Conservation (phyloP, 805 yeast species). For the Candida krabiensis region DNA sequence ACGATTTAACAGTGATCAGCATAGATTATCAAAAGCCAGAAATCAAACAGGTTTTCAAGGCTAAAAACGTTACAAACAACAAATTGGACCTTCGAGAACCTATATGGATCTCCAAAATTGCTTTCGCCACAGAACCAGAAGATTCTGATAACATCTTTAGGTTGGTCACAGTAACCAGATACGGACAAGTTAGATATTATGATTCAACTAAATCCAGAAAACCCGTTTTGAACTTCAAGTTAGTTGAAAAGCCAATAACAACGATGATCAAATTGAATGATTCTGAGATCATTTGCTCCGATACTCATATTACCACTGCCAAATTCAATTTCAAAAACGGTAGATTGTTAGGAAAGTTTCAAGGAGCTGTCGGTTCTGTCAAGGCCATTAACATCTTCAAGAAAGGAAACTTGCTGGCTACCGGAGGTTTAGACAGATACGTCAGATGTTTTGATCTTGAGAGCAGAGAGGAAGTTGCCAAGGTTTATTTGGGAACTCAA, state of each 20-base stretch:
- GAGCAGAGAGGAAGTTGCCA: conserved; percentile 60
- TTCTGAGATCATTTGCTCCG: conserved; percentile 62
- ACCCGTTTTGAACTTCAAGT: conserved; percentile 60
- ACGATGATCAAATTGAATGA: conserved; percentile 39
- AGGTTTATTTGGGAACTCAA: conserved; percentile 76
- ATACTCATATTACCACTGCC: conserved; percentile 65
- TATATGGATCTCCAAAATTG: conserved; percentile 67
- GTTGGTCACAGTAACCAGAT: conserved; percentile 65
- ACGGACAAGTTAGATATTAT: conserved; percentile 76
- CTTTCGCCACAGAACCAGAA: conserved; percentile 36
- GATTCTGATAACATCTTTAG: conserved; percentile 42
- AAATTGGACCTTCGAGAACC: conserved; percentile 79
- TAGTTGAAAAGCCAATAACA: conserved; percentile 54
- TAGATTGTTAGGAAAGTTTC: conserved; percentile 63
- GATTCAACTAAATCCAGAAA: conserved; percentile 65
- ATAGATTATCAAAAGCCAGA: conserved; percentile 22
- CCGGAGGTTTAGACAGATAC: conserved; percentile 89
- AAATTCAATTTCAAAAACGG: conserved; percentile 53
- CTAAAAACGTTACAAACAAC: conserved; percentile 81
- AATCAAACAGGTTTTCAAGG: conserved; percentile 53
- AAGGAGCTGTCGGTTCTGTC: conserved; percentile 77
- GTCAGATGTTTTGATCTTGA: conserved; percentile 70
- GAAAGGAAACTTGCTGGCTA: conserved; percentile 49
- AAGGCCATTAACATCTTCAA: conserved; percentile 35
- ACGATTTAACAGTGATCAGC: conserved; percentile 56